Conservation (phyloP, 2,329 filamentous ascomycete genomes). For the Monosporascus cannonballus region DNA sequence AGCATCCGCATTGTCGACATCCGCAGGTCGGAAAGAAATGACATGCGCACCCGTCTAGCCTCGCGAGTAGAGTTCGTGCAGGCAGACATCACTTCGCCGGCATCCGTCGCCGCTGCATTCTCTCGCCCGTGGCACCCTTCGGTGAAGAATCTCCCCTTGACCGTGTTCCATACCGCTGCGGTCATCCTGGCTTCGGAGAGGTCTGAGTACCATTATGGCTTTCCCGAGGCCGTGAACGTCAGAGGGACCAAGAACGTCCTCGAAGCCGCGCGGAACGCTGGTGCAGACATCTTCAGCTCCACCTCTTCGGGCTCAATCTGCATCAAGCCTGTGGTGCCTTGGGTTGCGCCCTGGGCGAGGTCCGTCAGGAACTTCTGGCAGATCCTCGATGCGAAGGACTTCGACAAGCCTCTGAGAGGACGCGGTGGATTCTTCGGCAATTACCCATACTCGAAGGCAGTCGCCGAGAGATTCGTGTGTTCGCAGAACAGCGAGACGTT, state of each 20-base stretch:
- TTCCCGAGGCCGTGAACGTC: conserved; percentile 43
- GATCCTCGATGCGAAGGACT: conserved; percentile 38
- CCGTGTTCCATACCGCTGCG: conserved; percentile 53
- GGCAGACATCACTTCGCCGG: conserved; percentile 43
- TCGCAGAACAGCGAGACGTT: conserved; percentile 29
- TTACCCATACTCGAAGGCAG: conserved; percentile 46
- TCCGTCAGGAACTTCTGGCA: conserved; percentile 37
- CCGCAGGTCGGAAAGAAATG: conserved; percentile 33
- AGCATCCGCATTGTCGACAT: conserved; percentile 51
- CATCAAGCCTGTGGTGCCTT: conserved; percentile 19
- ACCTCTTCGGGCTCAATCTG: conserved; percentile 46
- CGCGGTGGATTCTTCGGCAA: conserved; percentile 41
- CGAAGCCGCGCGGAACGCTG: conserved; percentile 36
- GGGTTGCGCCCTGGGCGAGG: conserved; percentile 35
- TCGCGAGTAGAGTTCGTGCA: conserved; percentile 35
- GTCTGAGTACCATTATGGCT: conserved; percentile 35
- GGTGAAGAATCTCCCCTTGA: conserved; percentile 39
- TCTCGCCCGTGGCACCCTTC: conserved; percentile 37
- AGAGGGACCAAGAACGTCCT: conserved; percentile 43
- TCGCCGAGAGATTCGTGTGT: conserved; percentile 45
- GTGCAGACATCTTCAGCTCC: conserved; percentile 44
- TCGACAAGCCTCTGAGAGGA: conserved; percentile 30
- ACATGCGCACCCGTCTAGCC: conserved; percentile 32
- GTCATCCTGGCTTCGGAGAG: conserved; percentile 47
- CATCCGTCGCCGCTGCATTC: conserved; percentile 40